Evolutionary conservation across 2,329 filamentous ascomycete species (phyloP).

Genomic region (Colletotrichum tropicale): DNA sequence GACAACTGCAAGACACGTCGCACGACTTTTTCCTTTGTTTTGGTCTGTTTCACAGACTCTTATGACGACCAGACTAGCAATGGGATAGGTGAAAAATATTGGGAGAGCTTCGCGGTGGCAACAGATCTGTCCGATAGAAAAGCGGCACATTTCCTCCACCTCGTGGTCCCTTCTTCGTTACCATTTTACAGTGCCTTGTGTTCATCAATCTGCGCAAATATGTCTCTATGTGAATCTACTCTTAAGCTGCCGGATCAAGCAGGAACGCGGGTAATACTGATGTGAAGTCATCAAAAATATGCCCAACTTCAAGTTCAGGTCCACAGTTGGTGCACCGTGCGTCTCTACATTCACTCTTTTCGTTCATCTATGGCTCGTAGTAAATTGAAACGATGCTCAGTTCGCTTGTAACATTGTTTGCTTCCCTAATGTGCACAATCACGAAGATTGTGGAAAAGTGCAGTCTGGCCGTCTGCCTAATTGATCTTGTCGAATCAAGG

Average conservation of each 20-base stretch:
- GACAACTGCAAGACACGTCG: slow-evolving; percentile 32
- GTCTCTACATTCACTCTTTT: neutral
- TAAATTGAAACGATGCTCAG: neutral
- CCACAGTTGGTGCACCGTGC: neutral
- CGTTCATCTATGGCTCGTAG: neutral
- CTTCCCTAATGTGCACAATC: neutral
- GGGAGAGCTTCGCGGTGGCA: slow-evolving; percentile 37
- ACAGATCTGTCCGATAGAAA: slow-evolving; percentile 40
- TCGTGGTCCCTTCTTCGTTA: slow-evolving; percentile 9
- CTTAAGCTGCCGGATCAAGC: neutral
- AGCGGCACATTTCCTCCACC: slow-evolving; percentile 27
- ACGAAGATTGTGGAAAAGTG: neutral
- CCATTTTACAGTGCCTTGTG: neutral
- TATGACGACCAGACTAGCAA: slow-evolving; percentile 27
- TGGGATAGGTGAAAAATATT: slow-evolving; percentile 33
- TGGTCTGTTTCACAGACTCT: slow-evolving; percentile 34
- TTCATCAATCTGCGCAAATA: neutral
- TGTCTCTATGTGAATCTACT: neutral
- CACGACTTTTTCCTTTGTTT: slow-evolving; percentile 44
- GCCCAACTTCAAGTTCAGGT: neutral
- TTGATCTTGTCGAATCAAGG: neutral
- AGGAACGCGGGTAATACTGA: neutral
- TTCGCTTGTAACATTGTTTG: neutral
- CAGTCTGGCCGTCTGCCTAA: neutral
- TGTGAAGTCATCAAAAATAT: neutral